Conservation (phyloP, 805 yeast species). For the Scheffersomyces coipomensis region DNA sequence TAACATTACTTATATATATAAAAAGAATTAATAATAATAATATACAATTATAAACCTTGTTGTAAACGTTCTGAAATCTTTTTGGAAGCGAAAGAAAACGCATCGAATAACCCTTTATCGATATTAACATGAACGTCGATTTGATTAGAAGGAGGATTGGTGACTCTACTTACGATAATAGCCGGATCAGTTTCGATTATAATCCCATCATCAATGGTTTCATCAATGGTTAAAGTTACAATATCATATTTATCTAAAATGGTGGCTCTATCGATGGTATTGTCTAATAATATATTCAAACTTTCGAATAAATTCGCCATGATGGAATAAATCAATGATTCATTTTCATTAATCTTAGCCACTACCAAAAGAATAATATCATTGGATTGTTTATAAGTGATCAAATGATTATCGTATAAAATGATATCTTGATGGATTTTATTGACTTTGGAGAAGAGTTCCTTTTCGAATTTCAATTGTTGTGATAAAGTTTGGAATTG, state of each 20-base stretch:
- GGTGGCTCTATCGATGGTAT: constrained; percentile 73
- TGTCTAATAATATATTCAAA: constrained; percentile 68
- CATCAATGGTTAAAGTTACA: constrained; percentile 84
- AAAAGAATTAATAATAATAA: too few relatives aligned
- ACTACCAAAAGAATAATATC: constrained; percentile 73
- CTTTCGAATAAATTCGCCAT: constrained; percentile 80
- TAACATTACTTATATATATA: too few relatives aligned
- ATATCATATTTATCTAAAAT: constrained; percentile 82
- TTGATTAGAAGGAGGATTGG: constrained; percentile 66
- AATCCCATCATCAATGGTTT: constrained; percentile 90
- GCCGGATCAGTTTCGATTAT: constrained; percentile 87
- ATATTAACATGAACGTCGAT: constrained; percentile 37
- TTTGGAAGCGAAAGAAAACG: constrained; percentile 84
- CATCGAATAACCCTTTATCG: constrained; percentile 77
- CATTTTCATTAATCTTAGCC: constrained; percentile 82
- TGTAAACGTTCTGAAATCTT: constrained; percentile 50
- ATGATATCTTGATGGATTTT: constrained; percentile 79
- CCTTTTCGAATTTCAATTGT: constrained; percentile 75
- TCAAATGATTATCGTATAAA: constrained; percentile 72
- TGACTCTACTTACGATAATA: constrained; percentile 84
- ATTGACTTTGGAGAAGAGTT: constrained; percentile 70
- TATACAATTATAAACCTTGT: constrained; percentile 34
- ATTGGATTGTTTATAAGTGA: constrained; percentile 82
- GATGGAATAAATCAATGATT: constrained; percentile 71
- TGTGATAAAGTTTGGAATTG: constrained; percentile 49